These are phyloP conservation scores for Fusarium ambrosium DNA, from an alignment of 2,329 filamentous ascomycete genomes.

Conservation along the genomic window DNA sequence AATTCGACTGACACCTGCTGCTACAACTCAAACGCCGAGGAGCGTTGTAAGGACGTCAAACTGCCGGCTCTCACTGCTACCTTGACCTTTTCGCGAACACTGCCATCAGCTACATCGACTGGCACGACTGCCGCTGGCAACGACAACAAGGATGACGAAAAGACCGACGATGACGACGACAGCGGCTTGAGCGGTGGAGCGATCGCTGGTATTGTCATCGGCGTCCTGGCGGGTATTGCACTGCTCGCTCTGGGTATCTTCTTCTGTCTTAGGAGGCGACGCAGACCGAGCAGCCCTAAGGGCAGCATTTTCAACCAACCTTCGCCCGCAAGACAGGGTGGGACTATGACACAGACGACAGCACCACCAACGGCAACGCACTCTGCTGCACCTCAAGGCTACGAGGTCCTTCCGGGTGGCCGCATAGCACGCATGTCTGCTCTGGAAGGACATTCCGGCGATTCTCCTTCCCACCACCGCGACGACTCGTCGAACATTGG, in stretches of 20 bases:
- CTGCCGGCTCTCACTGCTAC: slow-evolving; percentile 82
- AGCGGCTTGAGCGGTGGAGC: slow-evolving; percentile 79
- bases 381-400: slow-evolving; percentile 62
- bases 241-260: slow-evolving; percentile 79
- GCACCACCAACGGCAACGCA: slow-evolving; percentile 32
- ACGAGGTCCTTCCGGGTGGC: slow-evolving; percentile 85
- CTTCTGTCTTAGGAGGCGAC: slow-evolving; percentile 70
- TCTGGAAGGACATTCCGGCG: slow-evolving; percentile 79
- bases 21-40: slow-evolving; percentile 81
- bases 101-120: slow-evolving; percentile 53
- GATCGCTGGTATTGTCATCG: slow-evolving; percentile 92
- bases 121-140: slow-evolving; percentile 32
- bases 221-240: slow-evolving; percentile 78
- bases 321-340: slow-evolving; percentile 73
- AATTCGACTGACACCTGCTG: slow-evolving; percentile 98
- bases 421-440: slow-evolving; percentile 97
- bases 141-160: slow-evolving; percentile 36
- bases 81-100: slow-evolving; percentile 68
- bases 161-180: slow-evolving; percentile 35
- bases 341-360: slow-evolving; percentile 55
- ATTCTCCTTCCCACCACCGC: slow-evolving; percentile 69
- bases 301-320: slow-evolving; percentile 92
- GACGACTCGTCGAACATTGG: slow-evolving; percentile 56
- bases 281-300: slow-evolving; percentile 71
- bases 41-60: slow-evolving; percentile 79